A percentile compares a stretch with the other conserved stretches of the same genome.
phyloP scores from a whole-genome alignment of 2,329 filamentous ascomycete genomes.

The Penicillium rolfsii region DNA sequence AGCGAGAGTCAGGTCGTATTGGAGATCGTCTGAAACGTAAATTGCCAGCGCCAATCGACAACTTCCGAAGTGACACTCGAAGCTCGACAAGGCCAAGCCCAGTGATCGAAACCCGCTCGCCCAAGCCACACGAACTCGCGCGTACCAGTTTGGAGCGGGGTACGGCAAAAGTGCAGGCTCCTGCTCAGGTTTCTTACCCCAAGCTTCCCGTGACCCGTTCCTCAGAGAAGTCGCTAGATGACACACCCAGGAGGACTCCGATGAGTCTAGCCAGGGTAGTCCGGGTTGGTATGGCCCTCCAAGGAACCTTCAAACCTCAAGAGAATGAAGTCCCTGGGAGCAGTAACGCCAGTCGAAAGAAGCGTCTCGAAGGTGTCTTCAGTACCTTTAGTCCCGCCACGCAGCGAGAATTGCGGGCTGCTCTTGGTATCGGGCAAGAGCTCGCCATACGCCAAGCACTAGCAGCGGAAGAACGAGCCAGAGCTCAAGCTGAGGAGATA shows the following conservation, averaged over 20 bases:
- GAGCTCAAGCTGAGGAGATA: conserved; percentile 2
- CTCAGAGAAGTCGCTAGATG: conserved; percentile 12
- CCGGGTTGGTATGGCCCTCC: conserved; percentile 44
- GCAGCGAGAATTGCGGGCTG: conserved; percentile 41
- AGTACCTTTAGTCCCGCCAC: conserved; percentile 43
- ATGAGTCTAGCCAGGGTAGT: conserved; percentile 29
- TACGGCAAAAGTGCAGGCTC: neutral
- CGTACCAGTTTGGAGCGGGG: neutral
- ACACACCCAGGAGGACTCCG: neutral
- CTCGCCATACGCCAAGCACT: conserved; percentile 43
- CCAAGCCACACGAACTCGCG: neutral
- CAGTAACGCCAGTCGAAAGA: conserved; percentile 20
- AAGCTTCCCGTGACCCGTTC: conserved; percentile 16
- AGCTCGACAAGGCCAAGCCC: conserved; percentile 24
- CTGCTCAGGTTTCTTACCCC: conserved; percentile 18
- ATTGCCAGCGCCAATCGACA: conserved; percentile 27
- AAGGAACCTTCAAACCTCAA: conserved; percentile 36
- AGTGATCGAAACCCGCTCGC: neutral
- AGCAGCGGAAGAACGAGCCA: conserved; percentile 5
- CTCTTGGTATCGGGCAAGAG: conserved; percentile 48
- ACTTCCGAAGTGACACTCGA: conserved; percentile 20
- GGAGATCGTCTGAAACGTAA: conserved; percentile 33
- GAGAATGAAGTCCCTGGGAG: conserved; percentile 14
- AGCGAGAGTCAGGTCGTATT: conserved; percentile 34
- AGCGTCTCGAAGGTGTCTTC: conserved; percentile 42